Conservation (phyloP, 148 eudicot genomes). For the Rhododendron molle region DNA sequence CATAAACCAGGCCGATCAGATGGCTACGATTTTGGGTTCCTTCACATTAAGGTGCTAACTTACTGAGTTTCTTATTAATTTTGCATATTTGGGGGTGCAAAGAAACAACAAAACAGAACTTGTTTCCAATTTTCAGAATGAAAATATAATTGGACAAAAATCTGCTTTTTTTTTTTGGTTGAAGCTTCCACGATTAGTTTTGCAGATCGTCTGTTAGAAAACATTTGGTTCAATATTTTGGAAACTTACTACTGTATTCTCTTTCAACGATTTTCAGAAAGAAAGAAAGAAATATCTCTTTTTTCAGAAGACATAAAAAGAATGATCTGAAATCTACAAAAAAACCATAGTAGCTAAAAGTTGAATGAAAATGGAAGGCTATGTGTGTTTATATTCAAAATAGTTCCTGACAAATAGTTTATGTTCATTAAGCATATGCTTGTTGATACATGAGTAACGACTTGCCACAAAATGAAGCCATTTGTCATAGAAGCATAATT, state of each 20-base stretch:
- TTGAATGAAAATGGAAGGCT: background rate
- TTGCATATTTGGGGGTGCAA: background rate
- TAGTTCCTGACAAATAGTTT: background rate
- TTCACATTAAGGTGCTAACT: slow-evolving; percentile 76
- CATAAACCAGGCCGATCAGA: slow-evolving; percentile 72
- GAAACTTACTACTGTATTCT: background rate
- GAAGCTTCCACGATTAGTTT: background rate
- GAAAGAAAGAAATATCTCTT: background rate
- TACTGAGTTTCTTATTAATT: background rate
- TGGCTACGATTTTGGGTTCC: slow-evolving; percentile 96
- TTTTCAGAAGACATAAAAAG: background rate
- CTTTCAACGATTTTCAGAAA: background rate
- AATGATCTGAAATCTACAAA: background rate
- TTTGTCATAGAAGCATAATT: background rate
- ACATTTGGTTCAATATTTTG: background rate
- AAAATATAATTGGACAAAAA: background rate
- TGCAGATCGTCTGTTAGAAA: background rate
- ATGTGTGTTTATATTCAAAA: background rate
- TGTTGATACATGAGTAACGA: background rate
- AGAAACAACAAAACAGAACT: background rate
- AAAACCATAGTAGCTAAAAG: background rate
- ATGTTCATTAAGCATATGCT: background rate
- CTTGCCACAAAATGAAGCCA: background rate
- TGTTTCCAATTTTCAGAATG: background rate
- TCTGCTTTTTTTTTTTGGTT: background rate